A percentile compares a stretch with the other conserved stretches of the same genome.
phyloP scores from a whole-genome alignment of 2,329 filamentous ascomycete genomes.

The Exophiala sp. region DNA sequence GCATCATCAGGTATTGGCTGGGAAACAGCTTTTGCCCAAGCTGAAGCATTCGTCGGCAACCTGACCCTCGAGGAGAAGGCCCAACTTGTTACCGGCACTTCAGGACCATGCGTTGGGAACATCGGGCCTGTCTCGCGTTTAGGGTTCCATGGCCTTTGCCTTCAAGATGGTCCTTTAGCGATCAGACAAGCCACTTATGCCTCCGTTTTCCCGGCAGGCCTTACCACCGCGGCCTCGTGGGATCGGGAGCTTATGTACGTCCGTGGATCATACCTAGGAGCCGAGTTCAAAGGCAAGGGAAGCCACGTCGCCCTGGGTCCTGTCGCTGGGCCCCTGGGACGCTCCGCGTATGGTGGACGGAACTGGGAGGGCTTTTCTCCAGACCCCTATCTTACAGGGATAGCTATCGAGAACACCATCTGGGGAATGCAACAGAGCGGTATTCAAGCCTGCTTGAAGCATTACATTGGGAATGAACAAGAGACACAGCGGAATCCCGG shows the following conservation, averaged over 20 bases:
- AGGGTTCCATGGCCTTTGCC: conserved; percentile 33
- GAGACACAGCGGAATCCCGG: conserved; percentile 39
- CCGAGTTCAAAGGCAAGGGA: conserved; percentile 40
- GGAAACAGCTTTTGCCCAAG: conserved; percentile 36
- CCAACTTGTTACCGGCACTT: conserved; percentile 35
- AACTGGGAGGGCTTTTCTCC: conserved; percentile 48
- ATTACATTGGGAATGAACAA: conserved; percentile 61
- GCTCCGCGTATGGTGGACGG: conserved; percentile 37
- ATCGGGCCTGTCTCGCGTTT: conserved; percentile 33
- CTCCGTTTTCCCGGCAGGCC: conserved; percentile 28
- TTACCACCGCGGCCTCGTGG: conserved; percentile 37
- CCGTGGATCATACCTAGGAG: conserved; percentile 33
- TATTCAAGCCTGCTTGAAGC: conserved; percentile 40
- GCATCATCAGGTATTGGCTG: conserved; percentile 32
- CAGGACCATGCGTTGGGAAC: conserved; percentile 33
- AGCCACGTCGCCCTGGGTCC: conserved; percentile 41
- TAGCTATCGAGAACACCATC: conserved; percentile 41
- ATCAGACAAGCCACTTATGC: conserved; percentile 27
- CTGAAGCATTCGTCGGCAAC: conserved; percentile 36
- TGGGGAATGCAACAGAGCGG: conserved; percentile 42
- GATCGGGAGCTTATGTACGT: conserved; percentile 34
- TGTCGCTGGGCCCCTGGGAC: conserved; percentile 37
- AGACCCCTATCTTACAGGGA: conserved; percentile 46
- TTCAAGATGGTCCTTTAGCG: conserved; percentile 28
- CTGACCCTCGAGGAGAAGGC: conserved; percentile 42